Base-by-base conservation (phyloP, 352 stramenopile genomes). In the Peronospora destructor region DNA sequence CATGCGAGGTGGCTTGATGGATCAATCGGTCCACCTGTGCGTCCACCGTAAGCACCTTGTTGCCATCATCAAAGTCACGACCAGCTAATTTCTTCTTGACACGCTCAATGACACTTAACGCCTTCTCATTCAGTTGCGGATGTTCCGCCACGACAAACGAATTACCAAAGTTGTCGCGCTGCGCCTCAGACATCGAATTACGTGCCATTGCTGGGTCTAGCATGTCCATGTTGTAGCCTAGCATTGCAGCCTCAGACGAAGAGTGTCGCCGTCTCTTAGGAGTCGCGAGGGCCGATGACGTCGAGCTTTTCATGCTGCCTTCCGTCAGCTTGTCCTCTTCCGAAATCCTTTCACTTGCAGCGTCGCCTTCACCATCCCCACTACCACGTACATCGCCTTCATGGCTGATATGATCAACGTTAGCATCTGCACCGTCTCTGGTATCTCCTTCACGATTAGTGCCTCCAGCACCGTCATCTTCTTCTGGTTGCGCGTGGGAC, bases 61-160 rank as follows among this genome's bases (percentile, higher is more conserved):
- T 64, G 45, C 79, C 83, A 47, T 91, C 70, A 53, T 92, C 81
- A 65, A 99, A 99, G 64, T 99, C 97, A 4, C 94, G 95, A 8
- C 97, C 97, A 2, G 87, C 95, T 23, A 99, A 77, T 62, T 99
- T 99, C 65, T 99, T 97, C 68, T 99, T 96, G n/a, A 99, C 95
- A 28, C 97, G 87, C 30, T 94, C 77, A 43, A 99, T 95, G 41
- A 99, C 96, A 49, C 94, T 96, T 30, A 98, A 64, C 13, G 95
- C 95, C 60, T 92, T 91, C 34, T 89, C 84, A 50, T 91, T 94
- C 54, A 94, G 62, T 57, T 94, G 81, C 45, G 81, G 80, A 38
- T 87, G 61, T 40, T 87, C 76, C 0, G 73, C 68, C 11, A 71
- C 60, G 23, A 82, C 67, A 17, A 87, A 60, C 42, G 76, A 87